Evolutionary conservation across 352 stramenopile species (phyloP), one percentile per base, ranked within the genome.

Genomic region (Phytophthora parvispora): DNA sequence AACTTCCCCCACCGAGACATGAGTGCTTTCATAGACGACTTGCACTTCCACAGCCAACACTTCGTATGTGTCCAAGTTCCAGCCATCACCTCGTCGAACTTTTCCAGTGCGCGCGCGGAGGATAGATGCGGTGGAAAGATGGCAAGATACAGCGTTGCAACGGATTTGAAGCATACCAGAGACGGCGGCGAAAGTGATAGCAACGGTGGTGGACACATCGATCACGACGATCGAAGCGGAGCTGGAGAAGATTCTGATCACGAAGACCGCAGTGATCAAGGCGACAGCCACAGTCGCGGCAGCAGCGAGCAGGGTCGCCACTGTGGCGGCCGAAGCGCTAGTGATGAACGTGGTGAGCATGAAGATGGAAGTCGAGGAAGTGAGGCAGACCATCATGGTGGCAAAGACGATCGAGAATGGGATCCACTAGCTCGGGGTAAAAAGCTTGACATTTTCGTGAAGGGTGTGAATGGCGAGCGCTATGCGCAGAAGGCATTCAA

Each of bases 1-100:
- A 74, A 82, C 10, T 94, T 95, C 40, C 69, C 81, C 2, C 64
- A 54, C 1, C 29, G 61, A 1, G 60, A 85, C 1, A 75, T 95
- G 48, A 55, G 60, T 9, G 56, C 54, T 3, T 93, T 97, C 48
- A 73, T 97, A 31, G 63, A 96, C 24, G 81, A 96, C 48, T 76
- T 97, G 51, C 89, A 96, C 31, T 92, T 90, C 50, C 84, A 94
- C 67, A 83, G 80, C 28, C 89, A 97, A 60, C 88, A 95, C 57
- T 92, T 90, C 31, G 75, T 97, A 0, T 78, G 76, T 18, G 70
- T 93, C 6, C 77, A 96, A 67, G 82, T 86, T 9, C 84, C 91
- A n/a, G 77, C 80, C 5, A 87, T 97, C 29, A 72, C 63, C 12
- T 40, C 67, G 6, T 40, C 59, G 32, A 76, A 66, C 22, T 56